phyloP scores from a whole-genome alignment of 345 rosid genomes.

The Odontarrhena argentea region DNA sequence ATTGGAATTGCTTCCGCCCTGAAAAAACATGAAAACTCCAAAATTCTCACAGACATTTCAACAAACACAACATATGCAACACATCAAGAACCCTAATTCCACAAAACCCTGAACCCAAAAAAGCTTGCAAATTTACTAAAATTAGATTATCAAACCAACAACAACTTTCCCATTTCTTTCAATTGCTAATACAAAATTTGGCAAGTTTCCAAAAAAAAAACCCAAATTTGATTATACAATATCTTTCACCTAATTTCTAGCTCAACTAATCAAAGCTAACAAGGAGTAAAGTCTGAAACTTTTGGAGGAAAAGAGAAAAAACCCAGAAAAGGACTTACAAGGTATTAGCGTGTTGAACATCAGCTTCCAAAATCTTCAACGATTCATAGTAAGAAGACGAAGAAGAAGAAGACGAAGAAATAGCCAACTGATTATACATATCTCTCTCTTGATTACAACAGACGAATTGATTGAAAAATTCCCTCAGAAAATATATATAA shows the following conservation, averaged over 20 bases:
- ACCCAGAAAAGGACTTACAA: constrained; percentile 59
- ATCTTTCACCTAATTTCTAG: constrained; percentile 24
- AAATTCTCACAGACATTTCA: constrained; percentile 30
- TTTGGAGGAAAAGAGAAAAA: constrained; percentile 23
- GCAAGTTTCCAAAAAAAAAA: constrained; percentile 34
- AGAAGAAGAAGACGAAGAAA: constrained; percentile 36
- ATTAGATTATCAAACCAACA: constrained; percentile 5
- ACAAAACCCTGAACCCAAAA: neutral
- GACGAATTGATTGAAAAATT: constrained; percentile 15
- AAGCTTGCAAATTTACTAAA: constrained; percentile 13
- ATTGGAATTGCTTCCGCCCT: constrained; percentile 94
- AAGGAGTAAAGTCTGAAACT: constrained; percentile 26
- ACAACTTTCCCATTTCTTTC: constrained; percentile 1
- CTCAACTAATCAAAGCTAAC: constrained; percentile 34
- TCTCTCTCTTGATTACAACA: constrained; percentile 31
- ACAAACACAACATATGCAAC: constrained; percentile 19
- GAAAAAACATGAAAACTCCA: constrained; percentile 18
- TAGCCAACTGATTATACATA: constrained; percentile 43
- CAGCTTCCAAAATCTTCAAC: constrained; percentile 79
- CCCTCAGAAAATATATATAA: constrained; percentile 2
- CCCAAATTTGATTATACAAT: constrained; percentile 4
- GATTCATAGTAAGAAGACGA: constrained; percentile 68
- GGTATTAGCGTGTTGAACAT: constrained; percentile 82
- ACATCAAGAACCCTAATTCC: neutral
- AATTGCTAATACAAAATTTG: neutral